Base-by-base conservation (phyloP, 2,329 filamentous ascomycete genomes). In the Byssoonygena ceratinophila region DNA sequence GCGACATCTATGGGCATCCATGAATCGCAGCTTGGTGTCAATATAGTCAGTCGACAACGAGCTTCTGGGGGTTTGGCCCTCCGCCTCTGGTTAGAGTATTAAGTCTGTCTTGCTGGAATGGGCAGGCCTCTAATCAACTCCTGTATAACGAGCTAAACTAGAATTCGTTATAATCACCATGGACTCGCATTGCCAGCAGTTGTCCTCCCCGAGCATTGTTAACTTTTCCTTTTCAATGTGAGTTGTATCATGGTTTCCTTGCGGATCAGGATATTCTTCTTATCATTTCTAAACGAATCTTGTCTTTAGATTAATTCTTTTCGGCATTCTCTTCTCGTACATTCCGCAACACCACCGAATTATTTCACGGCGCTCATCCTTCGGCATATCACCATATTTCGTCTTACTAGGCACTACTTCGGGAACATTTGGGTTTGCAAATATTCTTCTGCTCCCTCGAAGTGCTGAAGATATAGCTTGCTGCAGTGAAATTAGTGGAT, bases 371-470 rank as follows among this genome's bases (percentile, higher is more conserved):
- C 81, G 83, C 56, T 92, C 87, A 12, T 94, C 91, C 20, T 91
- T 94, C 67, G 92, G 92, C 57, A 90, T 98, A 57, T 96, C 90
- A 27, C 91, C 92, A 7, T 92, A 91, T 69, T 98, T 95, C 65
- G 83, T 98, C 58, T 79, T 97, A 1, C 81, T 98, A n/a, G 92
- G 92, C 55, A 87, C 86, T 23, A 91, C 91, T 1, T 94, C 88
- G 6, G 86, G 86, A 61, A 94, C 86, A 48, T 87, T 85, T 45
- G 85, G 87, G 23, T 88, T 98, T 62, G 87, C 87, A 58, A 97
- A 97, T 65, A 96, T 98, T 64, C 74, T 97, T 50, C 84, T 87
- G 0, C 79, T 95, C 12, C 86, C 87, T n/a, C 80, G 82, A 54
- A 95, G 87, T 53, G 80, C 87, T 31, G 77, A 81, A 53, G 90